Conservation (phyloP, 2,329 filamentous ascomycete genomes). For the Penicillium crustosum region DNA sequence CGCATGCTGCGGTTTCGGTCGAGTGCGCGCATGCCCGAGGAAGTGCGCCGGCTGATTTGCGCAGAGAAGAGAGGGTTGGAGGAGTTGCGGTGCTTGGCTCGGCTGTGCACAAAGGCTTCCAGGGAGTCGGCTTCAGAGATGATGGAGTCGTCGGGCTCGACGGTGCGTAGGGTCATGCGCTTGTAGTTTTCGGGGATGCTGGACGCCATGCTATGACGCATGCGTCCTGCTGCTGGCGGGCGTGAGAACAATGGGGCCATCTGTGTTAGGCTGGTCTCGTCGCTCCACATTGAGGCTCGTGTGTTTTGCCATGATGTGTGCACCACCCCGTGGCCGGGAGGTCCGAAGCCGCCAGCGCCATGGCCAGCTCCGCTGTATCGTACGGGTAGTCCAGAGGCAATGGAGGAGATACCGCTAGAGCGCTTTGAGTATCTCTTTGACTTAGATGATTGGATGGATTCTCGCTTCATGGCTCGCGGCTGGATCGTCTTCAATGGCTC, state of each 20-base stretch:
- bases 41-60: conserved; percentile 34
- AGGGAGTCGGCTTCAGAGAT: conserved; percentile 39
- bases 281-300: conserved; percentile 34
- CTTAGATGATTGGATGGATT: conserved; percentile 36
- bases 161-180: conserved; percentile 32
- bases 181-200: conserved; percentile 30
- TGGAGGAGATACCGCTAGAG: conserved; percentile 40
- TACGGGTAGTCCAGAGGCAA: conserved; percentile 40
- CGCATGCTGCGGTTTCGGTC: conserved; percentile 37
- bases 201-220: conserved; percentile 30
- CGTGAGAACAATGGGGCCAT: conserved; percentile 39
- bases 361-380: conserved; percentile 45
- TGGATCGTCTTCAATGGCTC: conserved; percentile 40
- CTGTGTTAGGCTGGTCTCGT: conserved; percentile 38
- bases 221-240: conserved; percentile 29
- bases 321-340: conserved; percentile 36
- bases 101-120: conserved; percentile 41
- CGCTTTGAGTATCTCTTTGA: conserved; percentile 40
- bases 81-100: conserved; percentile 41
- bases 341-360: conserved; percentile 42
- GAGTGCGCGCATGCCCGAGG: conserved; percentile 36
- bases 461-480: conserved; percentile 38
- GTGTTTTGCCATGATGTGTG: conserved; percentile 42
- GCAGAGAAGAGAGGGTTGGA: conserved; percentile 41
- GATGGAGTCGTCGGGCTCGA: conserved; percentile 33